Conservation (phyloP, 768 basidiomycete genomes). For the Phylloporus sp. region DNA sequence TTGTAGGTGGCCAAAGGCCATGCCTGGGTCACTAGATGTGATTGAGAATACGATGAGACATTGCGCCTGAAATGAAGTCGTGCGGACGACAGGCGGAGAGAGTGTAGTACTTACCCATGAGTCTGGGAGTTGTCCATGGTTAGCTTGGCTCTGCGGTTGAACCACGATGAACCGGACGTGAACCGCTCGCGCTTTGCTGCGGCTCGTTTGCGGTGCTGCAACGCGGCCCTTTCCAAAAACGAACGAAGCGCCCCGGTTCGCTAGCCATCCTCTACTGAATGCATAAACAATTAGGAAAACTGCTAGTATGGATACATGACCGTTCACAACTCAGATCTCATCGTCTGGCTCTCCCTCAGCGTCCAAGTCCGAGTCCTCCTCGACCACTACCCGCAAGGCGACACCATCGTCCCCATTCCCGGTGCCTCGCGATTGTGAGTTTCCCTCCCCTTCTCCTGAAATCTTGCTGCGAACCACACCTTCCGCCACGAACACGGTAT, state of each 20-base stretch:
- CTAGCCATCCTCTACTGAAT: constrained; percentile 10
- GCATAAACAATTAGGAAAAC: constrained; percentile 22
- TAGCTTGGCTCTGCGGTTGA: constrained; percentile 22
- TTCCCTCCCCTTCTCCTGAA: constrained; percentile 15
- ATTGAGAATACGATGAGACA: constrained; percentile 12
- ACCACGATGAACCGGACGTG: constrained; percentile 34
- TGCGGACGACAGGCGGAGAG: not conserved
- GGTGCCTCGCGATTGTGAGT: constrained; percentile 1
- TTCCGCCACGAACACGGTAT: constrained; percentile 43
- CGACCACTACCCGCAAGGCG: constrained; percentile 6
- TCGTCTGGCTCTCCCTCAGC: constrained; percentile 43
- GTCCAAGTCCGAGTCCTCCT: constrained; percentile 35
- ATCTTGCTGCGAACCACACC: constrained; percentile 28
- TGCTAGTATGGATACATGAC: constrained; percentile 21
- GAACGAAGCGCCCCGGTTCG: constrained; percentile 28
- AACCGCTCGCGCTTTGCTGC: constrained; percentile 31
- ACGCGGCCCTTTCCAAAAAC: constrained; percentile 13
- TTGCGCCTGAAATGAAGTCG: constrained; percentile 3
- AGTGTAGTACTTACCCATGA: constrained; percentile 29
- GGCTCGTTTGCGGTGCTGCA: constrained; percentile 29
- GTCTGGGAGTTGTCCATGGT: constrained; percentile 32
- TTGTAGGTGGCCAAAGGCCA: constrained; percentile 59
- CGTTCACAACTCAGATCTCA: constrained; percentile 41
- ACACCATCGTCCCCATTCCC: constrained; percentile 3
- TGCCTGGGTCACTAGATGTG: constrained; percentile 48